A percentile compares a stretch with the other conserved stretches of the same genome.
phyloP scores from a whole-genome alignment of 331 rosid genomes.

The Rhamnella rubrinervis region DNA sequence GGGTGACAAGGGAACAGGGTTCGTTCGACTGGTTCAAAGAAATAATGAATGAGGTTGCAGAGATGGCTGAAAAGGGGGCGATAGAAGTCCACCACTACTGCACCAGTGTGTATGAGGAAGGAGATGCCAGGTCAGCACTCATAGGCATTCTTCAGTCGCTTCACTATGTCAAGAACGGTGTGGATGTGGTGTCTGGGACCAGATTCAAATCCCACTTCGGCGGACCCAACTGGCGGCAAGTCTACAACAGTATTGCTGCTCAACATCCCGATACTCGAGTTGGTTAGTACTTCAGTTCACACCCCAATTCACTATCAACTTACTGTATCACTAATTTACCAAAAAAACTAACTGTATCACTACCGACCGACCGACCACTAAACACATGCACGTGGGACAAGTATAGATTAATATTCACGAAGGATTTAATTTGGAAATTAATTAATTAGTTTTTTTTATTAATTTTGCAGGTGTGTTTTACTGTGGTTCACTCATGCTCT shows the following conservation, averaged over 20 bases:
- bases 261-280: constrained; percentile 56
- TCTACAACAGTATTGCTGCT: constrained; percentile 63
- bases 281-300: constrained; percentile 18
- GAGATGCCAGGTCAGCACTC: constrained; percentile 84
- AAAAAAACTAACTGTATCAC: too few species aligned
- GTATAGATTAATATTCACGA: too few species aligned
- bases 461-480: constrained; percentile 46
- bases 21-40: constrained; percentile 92
- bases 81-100: constrained; percentile 81
- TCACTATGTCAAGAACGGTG: constrained; percentile 78
- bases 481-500: constrained; percentile 51
- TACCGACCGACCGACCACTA: too few species aligned
- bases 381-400: too few species aligned
- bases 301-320: not conserved
- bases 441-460: too few species aligned
- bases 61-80: constrained; percentile 55
- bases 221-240: constrained; percentile 79
- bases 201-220: constrained; percentile 84
- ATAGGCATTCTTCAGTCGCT: constrained; percentile 85
- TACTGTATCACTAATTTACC: too few species aligned
- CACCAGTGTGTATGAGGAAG: constrained; percentile 89
- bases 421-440: too few species aligned
- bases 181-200: constrained; percentile 83
- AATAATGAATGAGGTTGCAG: constrained; percentile 77
- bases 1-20: constrained; percentile 89